Evolutionary conservation across 179 eudicot species (phyloP), one percentile per base, ranked within the genome.

Genomic region (Gypsophila paniculata): DNA sequence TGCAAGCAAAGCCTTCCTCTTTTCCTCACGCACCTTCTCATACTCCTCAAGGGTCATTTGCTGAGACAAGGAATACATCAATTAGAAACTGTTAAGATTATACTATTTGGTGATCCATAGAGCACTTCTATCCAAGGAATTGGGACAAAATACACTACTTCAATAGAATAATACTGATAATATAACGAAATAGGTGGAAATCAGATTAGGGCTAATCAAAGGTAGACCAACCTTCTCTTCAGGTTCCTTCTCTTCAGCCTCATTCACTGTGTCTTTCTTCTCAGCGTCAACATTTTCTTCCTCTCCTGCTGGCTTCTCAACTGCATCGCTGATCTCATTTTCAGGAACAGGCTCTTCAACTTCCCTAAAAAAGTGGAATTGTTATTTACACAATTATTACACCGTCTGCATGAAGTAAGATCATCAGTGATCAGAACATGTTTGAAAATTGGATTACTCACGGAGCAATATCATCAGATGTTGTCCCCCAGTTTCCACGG

Each of bases 401-500:
- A 54, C 5, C 18, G 19, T 0, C 29, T 51, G 34, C 38, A 9
- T 3, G 17, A 38, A 49, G 42, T 13, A 8, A 14, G 29, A 55
- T 15, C 2, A 12, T 0, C 18, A 36, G 7, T 55, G 0, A 4
- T 32, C n/a, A 55, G 21, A 19, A 13, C 22, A 4, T 1, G 29
- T 22, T 9, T 48, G 12, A 23, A 68, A 15, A 63, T 2, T 9
- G 22, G 29, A 12, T 34, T 14, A 80, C 88, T 88, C 72, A 88
- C 99, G 48, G 87, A 55, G 91, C 72, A 46, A 95, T 72, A 62
- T 87, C 98, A 78, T 92, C 98, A 80, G 82, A 53, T 62, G 86
- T 68, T 60, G 91, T 72, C 76, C 99, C 99, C 99, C 99, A 95
- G 83, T 95, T 92, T 59, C 98, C 98, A 61, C 96, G 88, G 49